phyloP scores from a whole-genome alignment of 1,139 yeast species.

The Debaryomyces nepalensis region DNA sequence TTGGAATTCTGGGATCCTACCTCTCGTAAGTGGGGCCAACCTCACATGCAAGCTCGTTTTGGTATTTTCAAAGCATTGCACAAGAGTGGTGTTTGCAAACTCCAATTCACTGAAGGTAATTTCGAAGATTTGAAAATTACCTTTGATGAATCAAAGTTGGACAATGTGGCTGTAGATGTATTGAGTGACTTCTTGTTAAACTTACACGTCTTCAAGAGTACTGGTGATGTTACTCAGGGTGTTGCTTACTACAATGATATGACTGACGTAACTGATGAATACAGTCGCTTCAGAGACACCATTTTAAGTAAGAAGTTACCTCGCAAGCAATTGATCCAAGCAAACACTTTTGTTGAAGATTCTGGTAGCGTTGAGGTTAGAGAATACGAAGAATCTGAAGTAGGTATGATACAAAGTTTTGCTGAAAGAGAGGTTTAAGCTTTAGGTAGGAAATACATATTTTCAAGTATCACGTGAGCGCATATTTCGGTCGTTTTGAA shows the following conservation, averaged over 20 bases:
- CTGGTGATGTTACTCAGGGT: conserved; percentile 73
- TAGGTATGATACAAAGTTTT: conserved; percentile 80
- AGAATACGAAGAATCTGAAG: conserved; percentile 76
- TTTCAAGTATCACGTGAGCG: conserved; percentile 1
- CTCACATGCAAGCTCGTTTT: conserved; percentile 94
- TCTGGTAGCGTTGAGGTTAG: conserved; percentile 54
- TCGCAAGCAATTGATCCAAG: conserved; percentile 82
- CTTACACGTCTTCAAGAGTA: conserved; percentile 76
- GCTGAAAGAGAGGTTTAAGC: conserved; percentile 57
- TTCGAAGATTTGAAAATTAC: conserved; percentile 62
- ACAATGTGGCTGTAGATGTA: conserved; percentile 70
- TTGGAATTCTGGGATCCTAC: conserved; percentile 87
- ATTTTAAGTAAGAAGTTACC: conserved; percentile 78
- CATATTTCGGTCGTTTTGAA: conserved; percentile 1
- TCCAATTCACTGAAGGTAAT: conserved; percentile 52
- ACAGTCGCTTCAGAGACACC: conserved; percentile 66
- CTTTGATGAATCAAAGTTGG: conserved; percentile 64
- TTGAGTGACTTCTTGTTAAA: conserved; percentile 72
- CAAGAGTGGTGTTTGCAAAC: conserved; percentile 66
- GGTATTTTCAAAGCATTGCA: conserved; percentile 79
- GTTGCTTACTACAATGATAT: conserved; percentile 63
- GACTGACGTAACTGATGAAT: conserved; percentile 67
- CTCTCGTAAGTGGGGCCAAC: conserved; percentile 86
- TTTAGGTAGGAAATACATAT: neutral
- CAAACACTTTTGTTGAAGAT: conserved; percentile 58